These are phyloP conservation scores for Aureobasidium pullulans DNA, from an alignment of 2,329 filamentous ascomycete species.

Conservation along the genomic window DNA sequence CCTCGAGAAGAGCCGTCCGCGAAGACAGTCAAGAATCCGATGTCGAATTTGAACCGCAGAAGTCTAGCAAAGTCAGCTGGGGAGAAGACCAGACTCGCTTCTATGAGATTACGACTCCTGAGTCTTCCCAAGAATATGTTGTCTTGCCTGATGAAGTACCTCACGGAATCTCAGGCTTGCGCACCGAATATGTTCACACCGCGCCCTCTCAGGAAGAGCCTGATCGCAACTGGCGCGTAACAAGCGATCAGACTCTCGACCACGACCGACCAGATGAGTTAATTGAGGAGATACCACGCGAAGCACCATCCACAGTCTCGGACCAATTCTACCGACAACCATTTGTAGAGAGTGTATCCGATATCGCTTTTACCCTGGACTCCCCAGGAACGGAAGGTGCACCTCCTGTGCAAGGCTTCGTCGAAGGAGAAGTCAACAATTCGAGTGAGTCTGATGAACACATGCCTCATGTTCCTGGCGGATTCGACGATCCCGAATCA, in stretches of 20 bases:
- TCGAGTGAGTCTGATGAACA: slow-evolving; percentile 49
- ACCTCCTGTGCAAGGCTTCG: slow-evolving; percentile 28
- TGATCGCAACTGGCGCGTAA: slow-evolving; percentile 20
- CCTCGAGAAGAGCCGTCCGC: slow-evolving; percentile 18
- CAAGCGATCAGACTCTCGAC: background rate
- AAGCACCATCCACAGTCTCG: background rate
- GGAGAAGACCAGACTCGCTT: slow-evolving; percentile 40
- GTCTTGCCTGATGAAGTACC: slow-evolving; percentile 19
- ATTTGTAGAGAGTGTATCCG: slow-evolving; percentile 36
- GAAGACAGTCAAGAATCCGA: slow-evolving; percentile 11
- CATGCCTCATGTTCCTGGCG: slow-evolving; percentile 51
- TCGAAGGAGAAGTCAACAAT: slow-evolving; percentile 43
- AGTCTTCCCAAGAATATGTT: slow-evolving; percentile 33
- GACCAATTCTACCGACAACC: slow-evolving; percentile 29
- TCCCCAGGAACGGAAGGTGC: slow-evolving; percentile 27
- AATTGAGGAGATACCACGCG: slow-evolving; percentile 15
- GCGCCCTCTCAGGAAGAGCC: background rate
- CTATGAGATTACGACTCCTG: slow-evolving; percentile 40
- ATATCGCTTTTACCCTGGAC: slow-evolving; percentile 26
- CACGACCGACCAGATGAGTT: slow-evolving; percentile 17
- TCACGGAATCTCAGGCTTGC: background rate
- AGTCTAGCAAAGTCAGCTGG: slow-evolving; percentile 35
- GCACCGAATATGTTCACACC: background rate
- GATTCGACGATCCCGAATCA: slow-evolving; percentile 42
- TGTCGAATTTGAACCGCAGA: slow-evolving; percentile 9